Evolutionary conservation across 2,329 filamentous ascomycete genomes (phyloP).

Genomic region (Stemphylium beticola): DNA sequence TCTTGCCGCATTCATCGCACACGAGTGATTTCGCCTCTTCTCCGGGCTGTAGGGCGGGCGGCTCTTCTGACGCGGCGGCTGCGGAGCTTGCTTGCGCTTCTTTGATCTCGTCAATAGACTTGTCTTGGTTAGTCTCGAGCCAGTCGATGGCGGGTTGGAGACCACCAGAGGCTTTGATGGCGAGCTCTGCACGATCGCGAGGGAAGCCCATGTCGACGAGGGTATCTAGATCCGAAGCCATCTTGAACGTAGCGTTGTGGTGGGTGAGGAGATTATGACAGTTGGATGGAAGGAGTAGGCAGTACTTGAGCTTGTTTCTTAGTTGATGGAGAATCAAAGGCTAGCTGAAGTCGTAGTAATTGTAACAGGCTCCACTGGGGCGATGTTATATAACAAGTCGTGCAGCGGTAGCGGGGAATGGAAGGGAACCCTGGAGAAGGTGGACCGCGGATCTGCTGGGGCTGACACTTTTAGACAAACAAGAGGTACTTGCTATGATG

Average conservation of each 20-base stretch:
- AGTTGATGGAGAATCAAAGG: neutral
- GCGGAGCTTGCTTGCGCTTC: conserved; percentile 47
- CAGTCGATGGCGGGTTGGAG: conserved; percentile 90
- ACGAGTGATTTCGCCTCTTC: conserved; percentile 79
- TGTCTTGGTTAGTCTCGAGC: conserved; percentile 92
- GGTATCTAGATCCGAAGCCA: conserved; percentile 64
- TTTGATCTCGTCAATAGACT: conserved; percentile 80
- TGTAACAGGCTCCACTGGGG: conserved; percentile 6
- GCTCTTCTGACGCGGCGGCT: conserved; percentile 54
- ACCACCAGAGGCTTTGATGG: conserved; percentile 81
- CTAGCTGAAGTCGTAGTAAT: neutral
- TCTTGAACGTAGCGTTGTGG: conserved; percentile 31
- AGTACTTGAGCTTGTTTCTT: neutral
- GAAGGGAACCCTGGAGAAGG: conserved; percentile 18
- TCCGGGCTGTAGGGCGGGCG: conserved; percentile 71
- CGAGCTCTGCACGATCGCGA: conserved; percentile 78
- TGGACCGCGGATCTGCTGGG: conserved; percentile 19
- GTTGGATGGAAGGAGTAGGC: conserved; percentile 5
- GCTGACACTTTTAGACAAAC: neutral
- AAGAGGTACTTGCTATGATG: neutral
- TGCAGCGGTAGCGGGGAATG: conserved; percentile 20
- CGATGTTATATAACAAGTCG: conserved; percentile 5
- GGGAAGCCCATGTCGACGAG: conserved; percentile 80
- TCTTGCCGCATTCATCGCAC: conserved; percentile 95
- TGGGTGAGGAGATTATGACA: conserved; percentile 8